Percentiles rank a stretch among this genome's conserved stretches.
Conservation (phyloP, 169 alveolate genomes). For the Theileria sp. region DNA sequence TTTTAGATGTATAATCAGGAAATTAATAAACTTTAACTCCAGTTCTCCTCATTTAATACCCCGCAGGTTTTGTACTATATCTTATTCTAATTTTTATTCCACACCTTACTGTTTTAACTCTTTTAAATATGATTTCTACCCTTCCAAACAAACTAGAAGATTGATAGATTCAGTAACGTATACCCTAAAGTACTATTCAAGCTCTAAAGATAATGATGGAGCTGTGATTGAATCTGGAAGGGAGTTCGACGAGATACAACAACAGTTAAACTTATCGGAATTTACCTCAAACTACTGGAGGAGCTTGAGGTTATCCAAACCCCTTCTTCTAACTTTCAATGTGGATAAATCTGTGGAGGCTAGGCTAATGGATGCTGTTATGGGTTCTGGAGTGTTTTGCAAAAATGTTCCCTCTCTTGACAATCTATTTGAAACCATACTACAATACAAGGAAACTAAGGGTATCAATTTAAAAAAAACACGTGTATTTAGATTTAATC, state of each 20-base stretch:
- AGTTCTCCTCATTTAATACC: not conserved
- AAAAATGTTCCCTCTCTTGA: slow-evolving; percentile 1
- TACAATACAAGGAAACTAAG: slow-evolving; percentile 4
- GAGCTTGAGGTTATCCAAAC: slow-evolving; percentile 33
- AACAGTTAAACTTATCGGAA: slow-evolving; percentile 3
- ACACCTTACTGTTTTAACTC: not conserved
- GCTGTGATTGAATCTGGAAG: slow-evolving; percentile 13
- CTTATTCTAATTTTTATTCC: not conserved
- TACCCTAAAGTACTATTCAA: not conserved
- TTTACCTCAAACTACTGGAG: slow-evolving; percentile 59
- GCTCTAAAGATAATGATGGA: not conserved
- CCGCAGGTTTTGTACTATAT: not conserved
- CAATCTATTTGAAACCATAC: slow-evolving; percentile 2
- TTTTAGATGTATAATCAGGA: not conserved
- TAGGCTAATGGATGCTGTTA: slow-evolving; percentile 39
- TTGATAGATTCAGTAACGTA: not conserved
- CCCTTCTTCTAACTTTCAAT: slow-evolving; percentile 49
- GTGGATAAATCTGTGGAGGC: slow-evolving; percentile 52
- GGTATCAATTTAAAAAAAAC: not conserved
- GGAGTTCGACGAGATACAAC: slow-evolving; percentile 14
- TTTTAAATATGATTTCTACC: not conserved
- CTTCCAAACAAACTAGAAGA: not conserved
- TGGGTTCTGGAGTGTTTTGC: slow-evolving; percentile 44
- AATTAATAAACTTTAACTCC: not conserved
- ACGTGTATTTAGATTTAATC: slow-evolving; percentile 4